Evolutionary conservation across 345 rosid genomes (phyloP), one percentile per base, ranked within the genome.

Genomic region (Citropsis articulata): DNA sequence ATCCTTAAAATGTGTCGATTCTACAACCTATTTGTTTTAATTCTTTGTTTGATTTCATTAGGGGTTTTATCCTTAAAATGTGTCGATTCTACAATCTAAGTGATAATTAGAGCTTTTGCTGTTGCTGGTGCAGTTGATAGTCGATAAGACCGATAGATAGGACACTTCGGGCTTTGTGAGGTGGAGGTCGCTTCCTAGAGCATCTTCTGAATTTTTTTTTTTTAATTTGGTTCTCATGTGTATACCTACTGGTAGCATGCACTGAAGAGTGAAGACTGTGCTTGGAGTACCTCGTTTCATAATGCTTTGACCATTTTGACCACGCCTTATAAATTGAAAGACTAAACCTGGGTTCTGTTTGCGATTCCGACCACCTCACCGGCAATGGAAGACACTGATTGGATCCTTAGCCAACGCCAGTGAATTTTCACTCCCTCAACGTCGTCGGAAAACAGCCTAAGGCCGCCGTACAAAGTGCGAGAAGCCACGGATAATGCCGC

Each of bases 111-210:
- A 68, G 16, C 16, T 42, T 42, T 42, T 42, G 4, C 50, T 12
- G 50, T 45, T 45, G 38, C 60, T 64, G 60, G 56, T 69, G 71
- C 31, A 48, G 59, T 76, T 42, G 68, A 78, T 59, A 33, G 62
- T 73, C 69, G 22, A 61, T 38, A 81, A 86, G 83, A 95, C 94
- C 95, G 98, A 92, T 87, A 84, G 99, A 69, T 86, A 89, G 60
- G 99, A 93, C 77, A 93, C 93, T 31, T 92, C 95, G 24, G 99
- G 99, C 67, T 93, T 92, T 85, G 95, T 95, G 69, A 95, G 92
- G 94, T 78, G 98, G 98, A 78, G 81, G 85, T 73, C 75, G 76
- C 53, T 72, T 81, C 16, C 73, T 81, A 45, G 78, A 75, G 66
- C n/a, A 33, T 75, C 70, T 73, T 64, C 71, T 56, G 22, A 61